Evolutionary conservation across 2,329 filamentous ascomycete species (phyloP), one percentile per base, ranked within the genome.

Genomic region (Escovopsis weberi): DNA sequence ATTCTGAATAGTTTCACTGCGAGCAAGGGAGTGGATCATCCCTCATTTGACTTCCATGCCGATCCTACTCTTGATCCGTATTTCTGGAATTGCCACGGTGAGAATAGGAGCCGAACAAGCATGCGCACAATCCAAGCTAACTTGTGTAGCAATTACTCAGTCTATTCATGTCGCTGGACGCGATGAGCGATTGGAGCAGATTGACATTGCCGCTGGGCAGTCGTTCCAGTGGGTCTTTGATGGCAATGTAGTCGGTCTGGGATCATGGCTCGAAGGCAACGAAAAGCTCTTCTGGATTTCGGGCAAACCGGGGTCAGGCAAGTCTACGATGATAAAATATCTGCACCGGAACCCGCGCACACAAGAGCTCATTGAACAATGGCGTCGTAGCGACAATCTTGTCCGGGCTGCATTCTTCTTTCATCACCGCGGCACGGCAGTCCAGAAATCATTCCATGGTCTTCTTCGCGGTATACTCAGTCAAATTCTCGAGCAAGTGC

Each of bases 201-300:
- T 44, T 6, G 43, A 44, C 1, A 4, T n/a, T 15, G 37, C 6
- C 2, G 43, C 33, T 2, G 35, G 39, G 0, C 26, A 34, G 18
- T 37, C 43, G 1, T 45, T 45, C 6, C 28, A 45, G n/a, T 45
- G 43, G 43, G 41, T 33, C 12, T 45, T 40, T 9, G 40, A 45
- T 5, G 10, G 40, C 9, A 33, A 28, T 37, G 32, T 0, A 37
- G 37, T 15, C 7, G 40, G 40, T 4, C 26, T 45, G 4, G 43
- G 1, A 2, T 4, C 0, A 4, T 45, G 40, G 40, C 12, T 45
- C 9, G 37, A 43, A 18, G 33, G 33, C 1, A 40, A 19, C 1
- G 40, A 40, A 0, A 32, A 35, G 6, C 9, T 43, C 2, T 43
- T 39, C 12, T 45, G 19, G 43, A n/a, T 45, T 10, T 37, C 37